phyloP scores from a whole-genome alignment of 2,329 filamentous ascomycete species.

The Massarina eburnea region DNA sequence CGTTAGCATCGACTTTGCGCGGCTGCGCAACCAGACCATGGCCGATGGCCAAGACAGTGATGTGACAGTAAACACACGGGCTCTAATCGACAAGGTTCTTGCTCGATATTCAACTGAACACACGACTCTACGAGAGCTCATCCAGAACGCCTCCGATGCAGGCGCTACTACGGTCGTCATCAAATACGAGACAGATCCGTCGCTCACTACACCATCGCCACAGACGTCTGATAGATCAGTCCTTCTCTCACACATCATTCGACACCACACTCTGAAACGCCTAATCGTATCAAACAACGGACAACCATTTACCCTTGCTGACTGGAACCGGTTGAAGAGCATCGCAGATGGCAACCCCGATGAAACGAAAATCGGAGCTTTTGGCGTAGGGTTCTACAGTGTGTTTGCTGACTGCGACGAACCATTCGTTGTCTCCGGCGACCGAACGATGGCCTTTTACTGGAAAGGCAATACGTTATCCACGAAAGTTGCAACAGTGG shows the following conservation, averaged over 20 bases:
- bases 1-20: constrained; percentile 56
- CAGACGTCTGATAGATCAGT: constrained; percentile 67
- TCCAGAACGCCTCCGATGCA: constrained; percentile 98
- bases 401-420: constrained; percentile 98
- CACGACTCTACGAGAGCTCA: constrained; percentile 82
- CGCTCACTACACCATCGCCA: constrained; percentile 71
- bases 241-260: constrained; percentile 77
- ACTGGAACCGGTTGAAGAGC: constrained; percentile 90
- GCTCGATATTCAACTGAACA: constrained; percentile 96
- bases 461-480: constrained; percentile 99
- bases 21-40: constrained; percentile 84
- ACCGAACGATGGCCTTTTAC: constrained; percentile 96
- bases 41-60: constrained; percentile 92
- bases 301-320: constrained; percentile 80
- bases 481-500: constrained; percentile 79
- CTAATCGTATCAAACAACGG: constrained; percentile 94
- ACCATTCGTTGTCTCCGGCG: constrained; percentile 91
- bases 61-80: constrained; percentile 95
- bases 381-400: constrained; percentile 97
- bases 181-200: constrained; percentile 88
- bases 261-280: constrained; percentile 81
- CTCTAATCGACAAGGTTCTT: constrained; percentile 95
- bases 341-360: constrained; percentile 99
- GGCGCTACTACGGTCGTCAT: constrained; percentile 87
- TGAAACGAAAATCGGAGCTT: constrained; percentile 98